Evolutionary conservation across 2,329 filamentous ascomycete genomes (phyloP), one percentile per base, ranked within the genome.

Genomic region (Magnaporthiopsis rhizophila): DNA sequence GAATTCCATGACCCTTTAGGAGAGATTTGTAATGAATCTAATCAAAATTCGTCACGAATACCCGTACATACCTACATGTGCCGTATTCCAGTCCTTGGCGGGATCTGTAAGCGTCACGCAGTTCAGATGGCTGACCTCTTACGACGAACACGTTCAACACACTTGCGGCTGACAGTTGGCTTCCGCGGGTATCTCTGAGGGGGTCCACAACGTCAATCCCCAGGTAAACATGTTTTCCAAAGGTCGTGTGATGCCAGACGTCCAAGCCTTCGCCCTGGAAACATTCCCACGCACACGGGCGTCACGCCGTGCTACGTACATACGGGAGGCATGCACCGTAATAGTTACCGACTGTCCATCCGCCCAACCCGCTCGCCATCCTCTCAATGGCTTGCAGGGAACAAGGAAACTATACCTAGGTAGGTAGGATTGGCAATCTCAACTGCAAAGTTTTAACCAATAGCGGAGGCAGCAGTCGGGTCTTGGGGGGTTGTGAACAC

Each of bases 341-440:
- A 50, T 50, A 50, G 21, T 50, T 50, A 15, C 38, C 38, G 38
- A 50, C 38, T 15, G 3, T n/a, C 38, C 38, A 15, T 5, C 38
- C 15, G 18, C 38, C 38, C 38, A 21, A 7, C 13, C 38, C 45
- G 2, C 45, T n/a, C 18, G 34, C 60, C 3, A 61, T 61, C 30
- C 62, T 15, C 65, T 64, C 53, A 57, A 66, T 66, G 45, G n/a
- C 18, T 9, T 50, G 45, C 45, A 50, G 38, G 38, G 18, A 18
- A 12, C n/a, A n/a, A 18, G 38, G 38, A 45, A 45, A 45, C 3
- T 45, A 13, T n/a, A n/a, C n/a, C n/a, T n/a, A n/a, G n/a, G n/a
- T n/a, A n/a, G 38, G 8, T 12, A 18, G 15, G 45, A n/a, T n/a
- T 50, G 45, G 45, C 18, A 8, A 34, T 9, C 9, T 50, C 18